Evolutionary conservation across 1,284 basidiomycete genomes (phyloP).

Genomic region (Melampsora medusae): DNA sequence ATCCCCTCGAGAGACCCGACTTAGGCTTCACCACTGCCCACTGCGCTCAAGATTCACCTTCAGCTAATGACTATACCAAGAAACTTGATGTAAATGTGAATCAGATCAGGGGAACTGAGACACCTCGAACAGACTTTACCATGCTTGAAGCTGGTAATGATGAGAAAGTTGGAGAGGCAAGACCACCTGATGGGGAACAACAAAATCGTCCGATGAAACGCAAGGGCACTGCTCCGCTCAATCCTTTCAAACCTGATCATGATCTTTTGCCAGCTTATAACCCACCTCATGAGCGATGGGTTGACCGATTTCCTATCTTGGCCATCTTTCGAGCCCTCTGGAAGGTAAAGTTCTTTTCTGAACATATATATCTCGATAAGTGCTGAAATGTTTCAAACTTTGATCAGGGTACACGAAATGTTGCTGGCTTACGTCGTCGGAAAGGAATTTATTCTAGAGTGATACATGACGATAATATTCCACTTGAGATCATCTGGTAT

Average conservation of each 20-base stretch:
- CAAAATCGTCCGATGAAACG: neutral
- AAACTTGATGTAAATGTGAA: no score
- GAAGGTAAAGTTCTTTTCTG: neutral
- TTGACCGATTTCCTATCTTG: conserved; percentile 8
- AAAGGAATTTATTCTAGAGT: conserved; percentile 10
- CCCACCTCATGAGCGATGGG: conserved; percentile 11
- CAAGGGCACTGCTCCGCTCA: neutral
- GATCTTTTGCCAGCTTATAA: conserved; percentile 30
- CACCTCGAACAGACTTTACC: no score
- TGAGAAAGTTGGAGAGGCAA: neutral
- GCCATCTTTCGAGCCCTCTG: conserved; percentile 14
- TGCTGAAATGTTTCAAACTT: neutral
- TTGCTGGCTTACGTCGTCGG: neutral
- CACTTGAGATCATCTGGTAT: conserved; percentile 20
- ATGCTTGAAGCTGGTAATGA: neutral
- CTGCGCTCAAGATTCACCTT: neutral
- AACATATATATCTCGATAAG: no score
- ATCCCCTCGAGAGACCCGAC: conserved; percentile 19
- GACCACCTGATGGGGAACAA: neutral
- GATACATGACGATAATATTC: conserved; percentile 12
- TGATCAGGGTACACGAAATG: conserved; percentile 15
- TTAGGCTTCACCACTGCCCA: conserved; percentile 1
- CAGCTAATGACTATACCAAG: neutral
- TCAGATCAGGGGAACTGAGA: no score
- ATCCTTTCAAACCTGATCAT: conserved; percentile 21